phyloP scores from a whole-genome alignment of 1,284 basidiomycete species.

The Cutaneotrichosporon mucoides region DNA sequence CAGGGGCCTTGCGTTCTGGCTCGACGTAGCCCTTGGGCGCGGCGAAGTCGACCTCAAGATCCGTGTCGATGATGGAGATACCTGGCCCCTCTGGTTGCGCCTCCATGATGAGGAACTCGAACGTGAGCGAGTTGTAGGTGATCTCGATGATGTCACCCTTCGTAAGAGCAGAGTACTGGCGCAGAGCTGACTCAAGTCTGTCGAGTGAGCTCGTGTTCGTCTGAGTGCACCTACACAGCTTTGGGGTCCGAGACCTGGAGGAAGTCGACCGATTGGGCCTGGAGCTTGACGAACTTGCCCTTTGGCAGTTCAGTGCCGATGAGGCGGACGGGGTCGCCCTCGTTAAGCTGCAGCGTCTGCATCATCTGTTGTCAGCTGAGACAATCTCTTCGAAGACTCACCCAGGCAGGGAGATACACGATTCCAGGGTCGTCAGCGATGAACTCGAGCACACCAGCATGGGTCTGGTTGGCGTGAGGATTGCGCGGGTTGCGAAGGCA shows the following conservation, averaged over 20 bases:
- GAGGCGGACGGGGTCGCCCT: conserved; percentile 92
- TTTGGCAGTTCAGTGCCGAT: conserved; percentile 84
- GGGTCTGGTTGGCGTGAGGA: conserved; percentile 73
- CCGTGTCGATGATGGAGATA: conserved; percentile 89
- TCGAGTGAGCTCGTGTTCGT: background rate
- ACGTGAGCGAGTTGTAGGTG: conserved; percentile 84
- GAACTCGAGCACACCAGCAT: conserved; percentile 97
- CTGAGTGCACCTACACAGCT: conserved; percentile 64
- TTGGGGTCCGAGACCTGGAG: conserved; percentile 86
- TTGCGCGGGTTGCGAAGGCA: conserved; percentile 86
- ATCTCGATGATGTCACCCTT: conserved; percentile 92
- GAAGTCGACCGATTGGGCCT: conserved; percentile 93
- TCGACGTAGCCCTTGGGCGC: conserved; percentile 70
- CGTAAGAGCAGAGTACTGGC: conserved; percentile 86
- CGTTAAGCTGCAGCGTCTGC: conserved; percentile 80
- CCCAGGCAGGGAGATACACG: conserved; percentile 94
- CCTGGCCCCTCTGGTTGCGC: conserved; percentile 79
- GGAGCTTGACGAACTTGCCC: conserved; percentile 94
- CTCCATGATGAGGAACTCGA: conserved; percentile 95
- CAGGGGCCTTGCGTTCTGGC: conserved; percentile 76
- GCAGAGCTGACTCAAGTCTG: conserved; percentile 89
- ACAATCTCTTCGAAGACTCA: conserved; percentile 19
- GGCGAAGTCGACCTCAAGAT: conserved; percentile 66
- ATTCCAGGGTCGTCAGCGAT: conserved; percentile 88
- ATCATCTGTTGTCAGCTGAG: conserved; percentile 65